Conservation (phyloP, 495 filamentous ascomycete genomes). For the Tuber aestivum region DNA sequence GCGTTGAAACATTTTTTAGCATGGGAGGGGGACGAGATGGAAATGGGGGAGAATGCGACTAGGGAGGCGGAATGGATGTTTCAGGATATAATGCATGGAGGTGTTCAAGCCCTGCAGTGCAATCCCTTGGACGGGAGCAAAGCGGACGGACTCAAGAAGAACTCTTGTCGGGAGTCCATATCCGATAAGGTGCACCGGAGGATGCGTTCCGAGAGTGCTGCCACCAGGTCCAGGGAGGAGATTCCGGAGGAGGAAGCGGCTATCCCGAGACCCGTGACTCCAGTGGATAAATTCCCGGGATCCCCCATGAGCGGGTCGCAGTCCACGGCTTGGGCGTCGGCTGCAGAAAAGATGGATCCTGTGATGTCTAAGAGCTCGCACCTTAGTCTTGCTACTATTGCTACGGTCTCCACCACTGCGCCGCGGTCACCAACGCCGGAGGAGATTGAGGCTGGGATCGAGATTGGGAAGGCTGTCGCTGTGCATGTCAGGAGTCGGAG, state of each 20-base stretch:
- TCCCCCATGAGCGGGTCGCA: neutral
- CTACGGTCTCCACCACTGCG: conserved; percentile 14
- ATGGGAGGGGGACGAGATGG: conserved; percentile 26
- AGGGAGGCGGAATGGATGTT: conserved; percentile 35
- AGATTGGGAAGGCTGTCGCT: conserved; percentile 33
- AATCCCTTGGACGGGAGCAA: conserved; percentile 11
- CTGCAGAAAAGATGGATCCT: conserved; percentile 6
- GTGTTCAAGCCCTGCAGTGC: conserved; percentile 30
- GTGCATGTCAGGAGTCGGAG: conserved; percentile 27
- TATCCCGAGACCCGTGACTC: neutral
- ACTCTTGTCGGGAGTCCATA: conserved; percentile 16
- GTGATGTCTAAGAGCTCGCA: conserved; percentile 22
- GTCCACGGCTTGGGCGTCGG: neutral
- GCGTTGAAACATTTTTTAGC: conserved; percentile 23
- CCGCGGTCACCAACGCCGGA: conserved; percentile 26
- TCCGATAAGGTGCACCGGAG: conserved; percentile 10
- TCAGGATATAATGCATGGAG: conserved; percentile 31
- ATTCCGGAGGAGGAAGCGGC: neutral
- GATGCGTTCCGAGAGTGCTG: neutral
- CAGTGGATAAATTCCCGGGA: neutral
- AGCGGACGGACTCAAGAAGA: conserved; percentile 18
- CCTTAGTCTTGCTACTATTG: conserved; percentile 17
- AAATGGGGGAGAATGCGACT: conserved; percentile 18
- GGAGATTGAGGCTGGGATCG: conserved; percentile 30
- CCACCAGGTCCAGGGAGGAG: neutral